A percentile compares a stretch with the other conserved stretches of the same genome.
These are phyloP conservation scores for Agmasoma carcini DNA, from an alignment of 371 early-diverging fungal genomes.

Conservation along the genomic window DNA sequence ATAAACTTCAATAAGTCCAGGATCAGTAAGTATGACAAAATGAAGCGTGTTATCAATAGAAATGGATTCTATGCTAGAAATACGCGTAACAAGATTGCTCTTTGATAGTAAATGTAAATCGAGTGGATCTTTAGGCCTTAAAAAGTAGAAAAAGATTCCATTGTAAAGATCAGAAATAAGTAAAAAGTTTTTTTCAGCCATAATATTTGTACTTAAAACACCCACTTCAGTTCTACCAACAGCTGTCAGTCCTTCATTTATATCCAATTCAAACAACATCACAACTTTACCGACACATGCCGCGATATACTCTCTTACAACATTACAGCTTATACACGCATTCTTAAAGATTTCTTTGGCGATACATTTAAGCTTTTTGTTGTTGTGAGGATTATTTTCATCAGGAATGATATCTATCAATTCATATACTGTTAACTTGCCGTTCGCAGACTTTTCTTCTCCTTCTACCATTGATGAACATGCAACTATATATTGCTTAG, in stretches of 20 bases:
- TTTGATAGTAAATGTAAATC: conserved; percentile 42
- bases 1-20: conserved; percentile 33
- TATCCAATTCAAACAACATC: conserved; percentile 52
- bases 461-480: conserved; percentile 47
- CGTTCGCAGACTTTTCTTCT: conserved; percentile 45
- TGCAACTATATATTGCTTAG: conserved; percentile 32
- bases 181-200: conserved; percentile 49
- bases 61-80: conserved; percentile 4
- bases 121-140: conserved; percentile 48
- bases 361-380: conserved; percentile 44
- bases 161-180: conserved; percentile 48
- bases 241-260: conserved; percentile 19
- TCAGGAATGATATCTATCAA: conserved; percentile 45
- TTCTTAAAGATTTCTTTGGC: conserved; percentile 48
- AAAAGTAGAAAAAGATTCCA: conserved; percentile 49
- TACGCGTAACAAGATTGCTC: conserved; percentile 26
- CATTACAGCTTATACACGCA: conserved; percentile 30
- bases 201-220: conserved; percentile 36
- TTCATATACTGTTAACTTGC: conserved; percentile 49
- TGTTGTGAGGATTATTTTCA: conserved; percentile 21
- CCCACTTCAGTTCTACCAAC: conserved; percentile 53
- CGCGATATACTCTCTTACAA: conserved; percentile 43
- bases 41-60: background rate
- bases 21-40: conserved; percentile 5
- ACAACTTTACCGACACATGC: conserved; percentile 47